Conservation (phyloP, 495 filamentous ascomycete genomes). For the Tuber aestivum region DNA sequence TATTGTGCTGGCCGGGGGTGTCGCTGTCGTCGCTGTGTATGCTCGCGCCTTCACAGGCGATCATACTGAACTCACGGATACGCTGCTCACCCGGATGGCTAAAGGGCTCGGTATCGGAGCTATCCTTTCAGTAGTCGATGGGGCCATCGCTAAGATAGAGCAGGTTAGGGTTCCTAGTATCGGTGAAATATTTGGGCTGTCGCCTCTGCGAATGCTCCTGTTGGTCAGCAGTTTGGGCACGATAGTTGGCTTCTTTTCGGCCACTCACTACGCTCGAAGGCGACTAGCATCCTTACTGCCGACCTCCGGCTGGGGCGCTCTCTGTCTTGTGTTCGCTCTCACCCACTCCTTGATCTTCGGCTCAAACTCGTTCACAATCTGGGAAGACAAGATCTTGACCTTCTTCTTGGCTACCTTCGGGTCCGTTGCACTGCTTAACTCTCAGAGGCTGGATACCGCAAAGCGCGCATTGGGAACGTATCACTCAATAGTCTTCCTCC, state of each 20-base stretch:
- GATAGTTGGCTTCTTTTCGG: slow-evolving; percentile 55
- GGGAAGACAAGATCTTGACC: slow-evolving; percentile 93
- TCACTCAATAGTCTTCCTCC: slow-evolving; percentile 76
- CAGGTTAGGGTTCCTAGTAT: background rate
- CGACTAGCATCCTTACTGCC: slow-evolving; percentile 60
- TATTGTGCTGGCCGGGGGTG: slow-evolving; percentile 58
- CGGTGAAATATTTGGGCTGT: slow-evolving; percentile 15
- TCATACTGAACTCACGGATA: slow-evolving; percentile 50
- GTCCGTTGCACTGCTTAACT: slow-evolving; percentile 61
- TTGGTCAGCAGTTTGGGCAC: slow-evolving; percentile 54
- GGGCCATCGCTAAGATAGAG: slow-evolving; percentile 7
- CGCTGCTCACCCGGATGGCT: slow-evolving; percentile 48
- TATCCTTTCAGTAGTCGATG: slow-evolving; percentile 40
- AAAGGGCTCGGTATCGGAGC: slow-evolving; percentile 48
- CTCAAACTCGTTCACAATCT: slow-evolving; percentile 96
- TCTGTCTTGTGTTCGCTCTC: slow-evolving; percentile 71
- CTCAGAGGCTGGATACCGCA: slow-evolving; percentile 58
- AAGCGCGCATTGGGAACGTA: slow-evolving; percentile 70
- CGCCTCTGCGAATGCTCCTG: slow-evolving; percentile 30
- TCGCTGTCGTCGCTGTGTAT: slow-evolving; percentile 64
- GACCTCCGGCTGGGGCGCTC: slow-evolving; percentile 76
- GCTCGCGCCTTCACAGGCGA: slow-evolving; percentile 56
- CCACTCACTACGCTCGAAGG: slow-evolving; percentile 50
- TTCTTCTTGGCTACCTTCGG: slow-evolving; percentile 90
- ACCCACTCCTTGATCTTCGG: slow-evolving; percentile 85